Evolutionary conservation across 2,329 filamentous ascomycete species (phyloP), one percentile per base, ranked within the genome.

Genomic region (Colletotrichum lentis): DNA sequence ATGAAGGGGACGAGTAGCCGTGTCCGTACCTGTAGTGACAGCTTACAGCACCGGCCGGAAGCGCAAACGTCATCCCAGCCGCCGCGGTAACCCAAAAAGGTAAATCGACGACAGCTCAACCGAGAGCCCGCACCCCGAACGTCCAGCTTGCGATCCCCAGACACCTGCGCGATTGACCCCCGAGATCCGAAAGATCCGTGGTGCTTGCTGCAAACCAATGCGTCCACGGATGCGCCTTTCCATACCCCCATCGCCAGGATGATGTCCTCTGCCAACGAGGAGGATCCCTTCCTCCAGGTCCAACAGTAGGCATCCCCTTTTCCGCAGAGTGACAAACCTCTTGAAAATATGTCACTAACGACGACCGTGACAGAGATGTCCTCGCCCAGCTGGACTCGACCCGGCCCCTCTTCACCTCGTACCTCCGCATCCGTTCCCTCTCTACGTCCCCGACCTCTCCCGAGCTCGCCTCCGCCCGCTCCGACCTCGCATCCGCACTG

Each of bases 361-460:
- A 37, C 18, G 27, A 31, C 55, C n/a, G 5, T 24, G 12, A 31
- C 77, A 97, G 94, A 80, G 96, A 99, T 81, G 93, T 98, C 73
- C 90, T 97, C 72, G 83, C 89, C 71, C 91, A 96, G 69, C 89
- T 99, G 71, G 86, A 91, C 72, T 88, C 88, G 16, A 91, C 93
- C 61, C 91, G 95, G 11, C 90, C 94, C 60, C 89, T 97, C 65
- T 97, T 97, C 84, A 90, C 92, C 71, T 97, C 94, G 18, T 99
- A 97, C 83, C 87, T 97, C 50, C 95, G 96, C 76, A 99, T 99
- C 81, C 93, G 94, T 76, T 96, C 94, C 53, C 90, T 97, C 31
- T 87, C 90, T 67, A 90, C 90, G 47, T 86, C 88, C 10, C 81
- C 90, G 16, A 84, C 85, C 50, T 94, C 92, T 20, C 94, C 93